A percentile compares a stretch with the other conserved stretches of the same genome.
These are phyloP conservation scores for Adansonia gregorii DNA, from an alignment of 441 rosid genomes.

Conservation along the genomic window DNA sequence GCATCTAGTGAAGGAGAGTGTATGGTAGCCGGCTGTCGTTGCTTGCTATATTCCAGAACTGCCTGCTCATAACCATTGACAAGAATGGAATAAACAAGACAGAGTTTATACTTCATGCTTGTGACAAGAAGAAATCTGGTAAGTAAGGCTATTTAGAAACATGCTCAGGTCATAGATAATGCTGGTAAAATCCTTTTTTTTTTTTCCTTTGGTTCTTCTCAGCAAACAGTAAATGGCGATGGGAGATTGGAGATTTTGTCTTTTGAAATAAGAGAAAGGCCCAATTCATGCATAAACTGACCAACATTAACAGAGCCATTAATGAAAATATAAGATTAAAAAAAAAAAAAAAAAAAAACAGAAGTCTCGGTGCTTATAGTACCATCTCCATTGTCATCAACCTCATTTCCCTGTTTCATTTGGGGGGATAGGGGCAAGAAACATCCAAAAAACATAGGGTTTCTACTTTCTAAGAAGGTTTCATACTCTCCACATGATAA, in stretches of 20 bases:
- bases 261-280: not conserved
- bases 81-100: conserved; percentile 10
- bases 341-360: not conserved
- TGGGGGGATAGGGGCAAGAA: not conserved
- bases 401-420: not conserved
- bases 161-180: not conserved
- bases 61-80: conserved; percentile 52
- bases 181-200: not conserved
- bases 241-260: not conserved
- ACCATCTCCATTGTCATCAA: not conserved
- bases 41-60: conserved; percentile 64
- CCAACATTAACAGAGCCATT: not conserved
- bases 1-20: conserved; percentile 56
- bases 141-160: not conserved
- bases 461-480: not conserved
- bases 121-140: conserved; percentile 5
- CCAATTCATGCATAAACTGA: not conserved
- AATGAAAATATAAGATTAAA: not conserved
- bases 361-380: not conserved
- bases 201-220: not conserved
- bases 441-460: not conserved
- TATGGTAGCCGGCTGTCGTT: conserved; percentile 24
- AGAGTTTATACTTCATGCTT: not conserved
- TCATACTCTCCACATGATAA: not conserved
- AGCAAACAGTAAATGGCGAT: not conserved